phyloP scores from a whole-genome alignment of 805 yeast species.

The Phaffomyces antillensis region DNA sequence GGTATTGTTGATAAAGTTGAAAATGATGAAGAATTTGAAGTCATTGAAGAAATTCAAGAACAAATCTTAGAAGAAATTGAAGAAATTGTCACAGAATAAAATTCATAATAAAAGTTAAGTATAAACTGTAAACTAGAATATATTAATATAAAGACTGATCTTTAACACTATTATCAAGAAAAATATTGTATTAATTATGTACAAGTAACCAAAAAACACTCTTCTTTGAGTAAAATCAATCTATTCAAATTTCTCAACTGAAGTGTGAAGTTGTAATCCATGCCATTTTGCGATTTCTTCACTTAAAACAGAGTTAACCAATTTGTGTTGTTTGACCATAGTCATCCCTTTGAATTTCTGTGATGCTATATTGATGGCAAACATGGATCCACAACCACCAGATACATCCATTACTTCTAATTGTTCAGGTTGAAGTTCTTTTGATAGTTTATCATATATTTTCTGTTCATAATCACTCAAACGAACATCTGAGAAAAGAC shows the following conservation, averaged over 20 bases:
- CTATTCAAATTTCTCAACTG: slow-evolving; percentile 1
- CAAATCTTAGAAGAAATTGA: slow-evolving; percentile 47
- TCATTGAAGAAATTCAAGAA: slow-evolving; percentile 67
- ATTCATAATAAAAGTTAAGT: background rate
- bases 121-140: slow-evolving; percentile 1
- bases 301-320: slow-evolving; percentile 73
- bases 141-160: background rate
- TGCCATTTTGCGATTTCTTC: slow-evolving; percentile 93
- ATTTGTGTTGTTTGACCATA: slow-evolving; percentile 86
- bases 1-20: slow-evolving; percentile 37
- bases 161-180: no score
- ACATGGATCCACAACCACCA: slow-evolving; percentile 99
- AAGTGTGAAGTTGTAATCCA: slow-evolving; percentile 79
- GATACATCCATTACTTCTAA: slow-evolving; percentile 75
- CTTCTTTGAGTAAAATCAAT: no score
- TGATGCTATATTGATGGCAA: slow-evolving; percentile 74
- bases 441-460: slow-evolving; percentile 48
- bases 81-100: slow-evolving; percentile 15
- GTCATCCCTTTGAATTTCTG: slow-evolving; percentile 68
- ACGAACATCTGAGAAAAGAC: slow-evolving; percentile 1
- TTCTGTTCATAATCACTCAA: slow-evolving; percentile 49
- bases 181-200: no score
- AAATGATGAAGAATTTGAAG: slow-evolving; percentile 62
- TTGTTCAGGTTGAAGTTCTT: slow-evolving; percentile 51
- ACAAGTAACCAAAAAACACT: no score